phyloP scores from a whole-genome alignment of 495 filamentous ascomycete species.

The Apiosordaria backusii region DNA sequence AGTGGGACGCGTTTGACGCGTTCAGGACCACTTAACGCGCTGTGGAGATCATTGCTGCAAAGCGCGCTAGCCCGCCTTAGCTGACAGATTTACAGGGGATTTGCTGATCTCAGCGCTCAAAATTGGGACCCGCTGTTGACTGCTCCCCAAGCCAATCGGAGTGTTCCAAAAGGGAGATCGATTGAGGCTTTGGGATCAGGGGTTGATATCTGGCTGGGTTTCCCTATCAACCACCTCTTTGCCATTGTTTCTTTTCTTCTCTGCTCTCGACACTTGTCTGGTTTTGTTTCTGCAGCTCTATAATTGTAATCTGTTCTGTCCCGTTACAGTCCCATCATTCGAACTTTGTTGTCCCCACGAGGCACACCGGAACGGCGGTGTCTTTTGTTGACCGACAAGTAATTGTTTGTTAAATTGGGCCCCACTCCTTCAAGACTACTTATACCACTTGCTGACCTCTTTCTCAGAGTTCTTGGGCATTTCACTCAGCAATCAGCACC shows the following conservation, averaged over 20 bases:
- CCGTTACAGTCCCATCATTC: neutral
- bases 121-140: neutral
- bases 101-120: neutral
- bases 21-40: conserved; percentile 27
- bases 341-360: neutral
- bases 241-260: neutral
- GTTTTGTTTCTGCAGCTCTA: neutral
- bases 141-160: neutral
- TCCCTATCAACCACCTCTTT: neutral
- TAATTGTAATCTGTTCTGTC: neutral
- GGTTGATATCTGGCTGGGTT: neutral
- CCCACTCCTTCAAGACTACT: neutral
- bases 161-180: neutral
- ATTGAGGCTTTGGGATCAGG: neutral
- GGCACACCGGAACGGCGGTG: neutral
- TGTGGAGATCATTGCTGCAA: conserved; percentile 17
- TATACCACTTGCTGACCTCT: neutral
- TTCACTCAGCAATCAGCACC: too few species aligned
- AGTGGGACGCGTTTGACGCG: conserved; percentile 11
- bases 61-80: neutral
- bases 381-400: neutral
- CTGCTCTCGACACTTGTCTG: neutral
- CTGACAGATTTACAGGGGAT: neutral
- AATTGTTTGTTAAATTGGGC: neutral
- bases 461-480: neutral